A percentile compares a stretch with the other conserved stretches of the same genome.
Conservation (phyloP, 2,329 filamentous ascomycete species). For the Colletotrichum nymphaeae region DNA sequence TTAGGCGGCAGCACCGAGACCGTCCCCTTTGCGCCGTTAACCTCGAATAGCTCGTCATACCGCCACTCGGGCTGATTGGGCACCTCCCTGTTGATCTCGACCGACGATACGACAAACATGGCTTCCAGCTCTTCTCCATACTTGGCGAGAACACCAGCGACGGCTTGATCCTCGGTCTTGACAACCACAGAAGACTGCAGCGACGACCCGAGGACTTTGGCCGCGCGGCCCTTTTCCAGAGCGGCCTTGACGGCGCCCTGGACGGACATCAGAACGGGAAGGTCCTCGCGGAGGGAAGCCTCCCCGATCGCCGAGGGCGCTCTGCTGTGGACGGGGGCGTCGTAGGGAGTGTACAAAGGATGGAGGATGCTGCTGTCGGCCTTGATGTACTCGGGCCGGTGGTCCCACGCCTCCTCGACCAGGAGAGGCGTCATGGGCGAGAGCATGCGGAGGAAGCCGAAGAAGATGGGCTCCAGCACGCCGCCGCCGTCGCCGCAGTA, state of each 20-base stretch:
- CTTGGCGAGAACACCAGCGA: slow-evolving; percentile 49
- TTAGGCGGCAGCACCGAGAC: slow-evolving; percentile 61
- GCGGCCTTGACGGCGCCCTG: slow-evolving; percentile 78
- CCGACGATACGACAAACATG: slow-evolving; percentile 77
- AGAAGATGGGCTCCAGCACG: slow-evolving; percentile 73
- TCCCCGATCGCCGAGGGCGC: slow-evolving; percentile 52
- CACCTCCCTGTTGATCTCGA: slow-evolving; percentile 57
- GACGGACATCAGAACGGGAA: slow-evolving; percentile 63
- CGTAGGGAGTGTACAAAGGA: slow-evolving; percentile 62
- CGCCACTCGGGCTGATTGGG: slow-evolving; percentile 50
- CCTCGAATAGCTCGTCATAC: slow-evolving; percentile 56
- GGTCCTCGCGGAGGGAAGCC: slow-evolving; percentile 52
- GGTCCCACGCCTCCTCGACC: slow-evolving; percentile 89
- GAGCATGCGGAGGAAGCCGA: slow-evolving; percentile 81
- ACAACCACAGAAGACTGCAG: slow-evolving; percentile 80
- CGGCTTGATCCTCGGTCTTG: slow-evolving; percentile 51
- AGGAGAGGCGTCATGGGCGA: slow-evolving; percentile 84
- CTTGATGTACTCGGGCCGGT: slow-evolving; percentile 75
- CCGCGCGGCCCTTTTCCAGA: slow-evolving; percentile 77
- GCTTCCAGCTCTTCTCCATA: slow-evolving; percentile 65
- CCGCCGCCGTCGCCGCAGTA: slow-evolving; percentile 84
- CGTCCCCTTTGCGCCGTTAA: slow-evolving; percentile 48
- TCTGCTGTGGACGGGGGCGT: slow-evolving; percentile 54
- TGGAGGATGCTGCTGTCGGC: slow-evolving; percentile 46
- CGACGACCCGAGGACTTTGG: slow-evolving; percentile 82